phyloP scores from a whole-genome alignment of 768 basidiomycete genomes.

The Pleurotus platypus region DNA sequence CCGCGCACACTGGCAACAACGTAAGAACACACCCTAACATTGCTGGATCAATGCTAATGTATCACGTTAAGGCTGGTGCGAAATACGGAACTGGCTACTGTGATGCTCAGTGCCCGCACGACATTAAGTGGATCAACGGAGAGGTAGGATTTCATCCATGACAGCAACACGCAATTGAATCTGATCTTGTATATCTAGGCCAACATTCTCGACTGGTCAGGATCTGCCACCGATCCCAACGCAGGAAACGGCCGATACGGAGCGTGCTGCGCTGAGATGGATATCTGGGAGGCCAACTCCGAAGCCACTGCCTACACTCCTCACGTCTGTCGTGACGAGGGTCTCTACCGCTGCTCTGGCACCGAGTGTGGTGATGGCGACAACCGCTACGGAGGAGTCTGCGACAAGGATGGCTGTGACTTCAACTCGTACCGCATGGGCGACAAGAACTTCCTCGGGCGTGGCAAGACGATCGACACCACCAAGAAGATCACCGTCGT shows the following conservation, averaged over 20 bases:
- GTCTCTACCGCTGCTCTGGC: slow-evolving; percentile 31
- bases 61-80: too few relatives aligned
- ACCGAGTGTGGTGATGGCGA: slow-evolving; percentile 21
- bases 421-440: slow-evolving; percentile 26
- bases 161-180: too few relatives aligned
- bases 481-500: slow-evolving; percentile 33
- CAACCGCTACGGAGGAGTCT: slow-evolving; percentile 20
- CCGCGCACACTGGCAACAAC: neutral
- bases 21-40: too few relatives aligned
- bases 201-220: too few relatives aligned
- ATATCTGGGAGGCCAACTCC: slow-evolving; percentile 43
- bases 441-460: slow-evolving; percentile 33
- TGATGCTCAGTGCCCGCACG: too few relatives aligned
- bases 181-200: too few relatives aligned
- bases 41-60: too few relatives aligned
- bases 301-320: slow-evolving; percentile 36
- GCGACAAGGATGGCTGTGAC: slow-evolving; percentile 43
- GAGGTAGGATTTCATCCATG: too few relatives aligned
- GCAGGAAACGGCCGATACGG: slow-evolving; percentile 34
- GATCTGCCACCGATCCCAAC: slow-evolving; percentile 21
- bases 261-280: slow-evolving; percentile 42
- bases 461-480: slow-evolving; percentile 35
- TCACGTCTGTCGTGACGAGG: slow-evolving; percentile 29
- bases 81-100: too few relatives aligned
- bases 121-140: too few relatives aligned